Conservation (phyloP, 176 grass and related monocot species). For the Oryza meyeriana region DNA sequence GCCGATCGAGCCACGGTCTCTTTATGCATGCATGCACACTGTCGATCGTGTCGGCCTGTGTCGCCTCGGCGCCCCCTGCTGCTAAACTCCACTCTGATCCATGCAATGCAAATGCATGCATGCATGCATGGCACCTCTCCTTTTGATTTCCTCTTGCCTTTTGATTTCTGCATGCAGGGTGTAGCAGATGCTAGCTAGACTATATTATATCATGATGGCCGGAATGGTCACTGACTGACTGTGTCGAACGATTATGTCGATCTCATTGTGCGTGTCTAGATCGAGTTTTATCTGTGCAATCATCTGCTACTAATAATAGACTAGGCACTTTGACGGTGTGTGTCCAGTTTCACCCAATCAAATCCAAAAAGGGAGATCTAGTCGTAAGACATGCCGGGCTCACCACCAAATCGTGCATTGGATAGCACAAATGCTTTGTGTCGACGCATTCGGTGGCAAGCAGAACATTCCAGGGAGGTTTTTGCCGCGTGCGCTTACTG, state of each 20-base stretch:
- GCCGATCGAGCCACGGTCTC: neutral
- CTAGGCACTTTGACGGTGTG: neutral
- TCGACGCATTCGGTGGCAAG: neutral
- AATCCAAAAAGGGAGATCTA: slow-evolving; percentile 22
- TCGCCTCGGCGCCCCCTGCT: neutral
- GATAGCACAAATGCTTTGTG: slow-evolving; percentile 4
- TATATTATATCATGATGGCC: neutral
- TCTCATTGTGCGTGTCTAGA: neutral
- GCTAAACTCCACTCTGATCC: neutral
- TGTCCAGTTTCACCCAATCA: neutral
- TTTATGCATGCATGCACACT: slow-evolving; percentile 10
- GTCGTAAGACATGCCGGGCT: neutral
- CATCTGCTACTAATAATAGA: neutral
- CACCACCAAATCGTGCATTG: slow-evolving; percentile 3
- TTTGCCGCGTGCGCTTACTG: slow-evolving; percentile 14
- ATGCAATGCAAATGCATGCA: neutral
- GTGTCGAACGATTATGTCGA: neutral
- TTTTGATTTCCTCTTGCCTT: neutral
- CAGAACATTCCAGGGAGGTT: slow-evolving; percentile 17
- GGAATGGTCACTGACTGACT: neutral
- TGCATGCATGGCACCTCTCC: neutral
- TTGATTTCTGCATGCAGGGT: neutral
- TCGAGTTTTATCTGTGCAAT: neutral
- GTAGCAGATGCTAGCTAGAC: neutral
- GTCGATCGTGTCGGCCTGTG: slow-evolving; percentile 14